Conservation (phyloP, 2,329 filamentous ascomycete species). For the Rhinocladiella similis region DNA sequence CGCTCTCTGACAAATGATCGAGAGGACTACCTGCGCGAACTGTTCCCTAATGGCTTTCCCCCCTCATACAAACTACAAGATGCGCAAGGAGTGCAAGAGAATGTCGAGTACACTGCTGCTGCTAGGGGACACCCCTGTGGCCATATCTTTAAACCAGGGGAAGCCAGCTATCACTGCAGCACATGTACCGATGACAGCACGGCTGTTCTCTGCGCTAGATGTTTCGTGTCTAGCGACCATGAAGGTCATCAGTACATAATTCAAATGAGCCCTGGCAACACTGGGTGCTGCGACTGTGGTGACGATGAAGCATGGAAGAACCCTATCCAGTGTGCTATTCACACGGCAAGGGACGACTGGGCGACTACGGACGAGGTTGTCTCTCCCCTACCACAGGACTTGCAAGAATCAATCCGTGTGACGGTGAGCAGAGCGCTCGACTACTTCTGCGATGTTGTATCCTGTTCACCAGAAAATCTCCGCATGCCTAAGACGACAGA, state of each 20-base stretch:
- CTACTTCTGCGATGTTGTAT: slow-evolving; percentile 97
- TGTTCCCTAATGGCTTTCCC: slow-evolving; percentile 78
- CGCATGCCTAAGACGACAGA: slow-evolving; percentile 80
- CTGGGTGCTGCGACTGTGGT: slow-evolving; percentile 95
- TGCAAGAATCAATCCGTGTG: slow-evolving; percentile 75
- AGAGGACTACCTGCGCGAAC: slow-evolving; percentile 69
- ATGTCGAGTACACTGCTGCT: slow-evolving; percentile 89
- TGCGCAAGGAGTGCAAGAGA: slow-evolving; percentile 89
- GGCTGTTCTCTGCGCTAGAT: slow-evolving; percentile 89
- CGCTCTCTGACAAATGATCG: slow-evolving; percentile 78
- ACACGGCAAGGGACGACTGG: slow-evolving; percentile 66
- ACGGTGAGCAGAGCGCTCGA: slow-evolving; percentile 85
- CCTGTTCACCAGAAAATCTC: slow-evolving; percentile 94
- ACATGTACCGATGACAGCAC: slow-evolving; percentile 95
- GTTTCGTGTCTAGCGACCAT: slow-evolving; percentile 94
- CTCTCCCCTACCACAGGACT: slow-evolving; percentile 65
- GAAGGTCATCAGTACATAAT: slow-evolving; percentile 90
- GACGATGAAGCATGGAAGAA: slow-evolving; percentile 91
- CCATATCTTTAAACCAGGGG: slow-evolving; percentile 93
- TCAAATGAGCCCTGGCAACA: slow-evolving; percentile 83
- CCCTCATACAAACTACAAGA: slow-evolving; percentile 73
- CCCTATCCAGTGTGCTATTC: slow-evolving; percentile 89
- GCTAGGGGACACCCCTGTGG: slow-evolving; percentile 92
- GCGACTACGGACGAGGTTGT: slow-evolving; percentile 55
- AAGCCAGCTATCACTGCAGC: slow-evolving; percentile 91